phyloP scores from a whole-genome alignment of 805 yeast species.

The Ogataea henricii region DNA sequence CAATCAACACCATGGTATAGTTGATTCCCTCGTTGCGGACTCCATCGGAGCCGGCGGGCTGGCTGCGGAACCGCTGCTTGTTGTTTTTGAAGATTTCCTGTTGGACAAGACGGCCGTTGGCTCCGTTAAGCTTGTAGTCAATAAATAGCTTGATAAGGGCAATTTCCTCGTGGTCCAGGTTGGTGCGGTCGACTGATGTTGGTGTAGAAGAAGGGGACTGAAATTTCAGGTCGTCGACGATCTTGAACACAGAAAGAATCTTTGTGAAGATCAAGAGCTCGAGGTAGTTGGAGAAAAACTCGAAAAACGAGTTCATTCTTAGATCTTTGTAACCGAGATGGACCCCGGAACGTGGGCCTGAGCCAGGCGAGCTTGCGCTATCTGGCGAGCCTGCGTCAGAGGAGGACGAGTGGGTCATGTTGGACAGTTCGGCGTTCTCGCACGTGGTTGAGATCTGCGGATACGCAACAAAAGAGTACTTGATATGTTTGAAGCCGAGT shows the following conservation, averaged over 20 bases:
- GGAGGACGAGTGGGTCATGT: conserved; percentile 9
- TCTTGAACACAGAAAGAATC: conserved; percentile 21
- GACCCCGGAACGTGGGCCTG: conserved; percentile 7
- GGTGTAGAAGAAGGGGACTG: conserved; percentile 1
- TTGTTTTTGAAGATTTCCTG: conserved; percentile 12
- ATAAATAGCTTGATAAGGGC: conserved; percentile 32
- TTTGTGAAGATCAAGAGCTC: conserved; percentile 30
- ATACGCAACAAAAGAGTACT: conserved; percentile 27
- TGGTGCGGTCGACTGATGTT: background rate
- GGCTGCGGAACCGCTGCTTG: conserved; percentile 1
- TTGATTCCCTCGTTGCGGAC: conserved; percentile 28
- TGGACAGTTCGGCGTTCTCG: conserved; percentile 13
- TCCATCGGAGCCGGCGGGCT: conserved; percentile 1
- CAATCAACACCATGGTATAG: conserved; percentile 28
- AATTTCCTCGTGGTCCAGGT: conserved; percentile 18
- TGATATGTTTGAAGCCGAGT: conserved; percentile 30
- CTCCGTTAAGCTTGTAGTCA: conserved; percentile 35
- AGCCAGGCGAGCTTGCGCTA: background rate
- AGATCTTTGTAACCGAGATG: conserved; percentile 27
- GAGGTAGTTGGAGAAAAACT: conserved; percentile 32
- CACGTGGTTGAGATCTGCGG: conserved; percentile 27
- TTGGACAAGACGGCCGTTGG: conserved; percentile 24
- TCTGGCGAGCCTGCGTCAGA: conserved; percentile 8
- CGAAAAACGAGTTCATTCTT: conserved; percentile 33
- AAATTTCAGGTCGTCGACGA: conserved; percentile 16